Conservation (phyloP, 768 basidiomycete genomes). For the Lentinus brumalis region DNA sequence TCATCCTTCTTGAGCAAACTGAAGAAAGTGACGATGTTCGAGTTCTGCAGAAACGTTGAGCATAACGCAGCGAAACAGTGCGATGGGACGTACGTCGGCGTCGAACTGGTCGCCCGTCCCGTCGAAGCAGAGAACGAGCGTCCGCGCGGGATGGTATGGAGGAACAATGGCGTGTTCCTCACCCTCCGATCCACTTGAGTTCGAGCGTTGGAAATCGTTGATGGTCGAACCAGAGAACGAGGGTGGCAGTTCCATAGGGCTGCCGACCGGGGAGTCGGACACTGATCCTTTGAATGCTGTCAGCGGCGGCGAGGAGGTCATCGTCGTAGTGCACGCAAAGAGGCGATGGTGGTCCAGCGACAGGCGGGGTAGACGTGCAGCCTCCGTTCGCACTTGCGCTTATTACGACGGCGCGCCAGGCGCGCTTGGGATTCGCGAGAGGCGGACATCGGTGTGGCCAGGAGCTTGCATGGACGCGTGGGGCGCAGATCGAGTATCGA, state of each 20-base stretch:
- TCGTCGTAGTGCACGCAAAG: no score
- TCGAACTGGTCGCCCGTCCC: constrained; percentile 67
- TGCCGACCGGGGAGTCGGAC: no score
- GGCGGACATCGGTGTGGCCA: no score
- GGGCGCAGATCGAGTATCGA: no score
- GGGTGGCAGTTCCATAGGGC: not conserved
- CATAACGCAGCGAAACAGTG: not conserved
- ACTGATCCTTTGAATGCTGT: no score
- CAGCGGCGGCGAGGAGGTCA: no score
- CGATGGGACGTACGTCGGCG: constrained; percentile 47
- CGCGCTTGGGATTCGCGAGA: no score
- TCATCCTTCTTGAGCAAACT: constrained; percentile 72
- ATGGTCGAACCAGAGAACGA: not conserved
- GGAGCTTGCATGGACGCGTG: no score
- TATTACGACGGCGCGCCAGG: no score
- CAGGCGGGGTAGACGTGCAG: no score
- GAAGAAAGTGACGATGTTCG: constrained; percentile 70
- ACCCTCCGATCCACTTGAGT: not conserved
- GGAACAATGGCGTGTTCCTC: constrained; percentile 26
- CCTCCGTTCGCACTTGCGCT: no score
- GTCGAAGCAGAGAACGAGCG: constrained; percentile 73
- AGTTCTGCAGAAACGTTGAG: constrained; percentile 49
- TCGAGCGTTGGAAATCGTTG: constrained; percentile 1
- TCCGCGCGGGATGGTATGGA: constrained; percentile 37
- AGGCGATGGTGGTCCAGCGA: no score